Evolutionary conservation across 2,329 filamentous ascomycete genomes (phyloP).

Genomic region (Trichoderma aggressivum): DNA sequence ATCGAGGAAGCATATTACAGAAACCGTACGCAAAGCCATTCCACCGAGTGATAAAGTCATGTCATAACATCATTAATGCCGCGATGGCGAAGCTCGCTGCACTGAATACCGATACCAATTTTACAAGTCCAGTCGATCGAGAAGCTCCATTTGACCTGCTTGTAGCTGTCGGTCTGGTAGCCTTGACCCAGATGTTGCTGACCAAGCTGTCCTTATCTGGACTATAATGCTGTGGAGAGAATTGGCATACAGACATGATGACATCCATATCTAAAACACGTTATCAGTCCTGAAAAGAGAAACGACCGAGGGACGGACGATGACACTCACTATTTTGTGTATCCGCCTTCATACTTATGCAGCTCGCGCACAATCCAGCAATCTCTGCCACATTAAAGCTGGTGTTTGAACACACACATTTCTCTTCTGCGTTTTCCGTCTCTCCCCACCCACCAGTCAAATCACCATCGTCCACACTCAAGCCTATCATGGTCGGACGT

Average conservation of each 20-base stretch:
- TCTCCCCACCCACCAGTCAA: conserved; percentile 16
- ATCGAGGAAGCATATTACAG: too few relatives aligned
- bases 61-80: conserved; percentile 8
- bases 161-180: conserved; percentile 27
- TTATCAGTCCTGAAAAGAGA: neutral
- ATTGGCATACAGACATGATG: conserved; percentile 37
- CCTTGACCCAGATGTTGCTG: conserved; percentile 34
- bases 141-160: neutral
- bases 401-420: conserved; percentile 38
- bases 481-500: neutral
- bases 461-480: neutral
- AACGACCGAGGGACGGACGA: neutral
- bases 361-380: conserved; percentile 39
- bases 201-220: conserved; percentile 31
- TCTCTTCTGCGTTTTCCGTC: conserved; percentile 28
- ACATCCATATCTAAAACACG: conserved; percentile 33
- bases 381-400: conserved; percentile 40
- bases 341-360: conserved; percentile 33
- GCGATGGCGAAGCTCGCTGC: neutral
- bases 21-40: too few relatives aligned
- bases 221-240: conserved; percentile 30
- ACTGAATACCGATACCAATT: neutral
- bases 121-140: neutral
- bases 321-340: conserved; percentile 31
- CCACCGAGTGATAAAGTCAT: neutral